Evolutionary conservation across 129 eudicot genomes (phyloP), one percentile per base, ranked within the genome.

Genomic region (Oenanthe sinensis): DNA sequence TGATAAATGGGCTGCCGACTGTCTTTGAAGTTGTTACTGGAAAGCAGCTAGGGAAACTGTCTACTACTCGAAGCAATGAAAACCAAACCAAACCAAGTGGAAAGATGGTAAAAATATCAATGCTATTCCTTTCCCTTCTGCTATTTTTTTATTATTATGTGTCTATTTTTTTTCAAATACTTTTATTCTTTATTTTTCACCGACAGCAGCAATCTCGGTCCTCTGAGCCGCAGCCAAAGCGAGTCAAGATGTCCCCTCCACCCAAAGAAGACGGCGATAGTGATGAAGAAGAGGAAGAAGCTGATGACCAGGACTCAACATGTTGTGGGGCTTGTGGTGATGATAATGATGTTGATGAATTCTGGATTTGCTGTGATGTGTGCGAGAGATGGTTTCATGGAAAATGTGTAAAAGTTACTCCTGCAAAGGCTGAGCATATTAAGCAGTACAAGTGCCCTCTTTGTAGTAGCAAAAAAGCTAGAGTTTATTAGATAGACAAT

Each of bases 341-440:
- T 37, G 85, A 87, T 47, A 86, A 87, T 83, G 89, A 82, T 7
- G 68, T 17, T 30, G 97, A 91, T 45, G 90, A 81, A 71, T 91
- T 91, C 67, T 91, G 97, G 96, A 90, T 88, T 69, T 90, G 89
- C 83, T 90, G 92, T 75, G 92, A 90, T 77, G 78, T 85, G 0
- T 91, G 93, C 37, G 97, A 91, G 84, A 85, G 81, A 79, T 91
- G 97, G 97, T 91, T 87, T 63, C 93, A 89, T 79, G 97, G 93
- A 19, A 87, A 87, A 88, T 91, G 90, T 72, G 97, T 91, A 26
- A 87, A 87, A 82, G 80, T 91, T 75, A 91, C 97, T 7, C 91
- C 90, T 22, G 90, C 91, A 4, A 89, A 87, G 79, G 97, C 97
- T 3, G 86, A 86, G 82, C 89, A 89, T 84, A 91, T 91, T 84